phyloP scores from a whole-genome alignment of 805 yeast species.

The Zygoascus tannicola region DNA sequence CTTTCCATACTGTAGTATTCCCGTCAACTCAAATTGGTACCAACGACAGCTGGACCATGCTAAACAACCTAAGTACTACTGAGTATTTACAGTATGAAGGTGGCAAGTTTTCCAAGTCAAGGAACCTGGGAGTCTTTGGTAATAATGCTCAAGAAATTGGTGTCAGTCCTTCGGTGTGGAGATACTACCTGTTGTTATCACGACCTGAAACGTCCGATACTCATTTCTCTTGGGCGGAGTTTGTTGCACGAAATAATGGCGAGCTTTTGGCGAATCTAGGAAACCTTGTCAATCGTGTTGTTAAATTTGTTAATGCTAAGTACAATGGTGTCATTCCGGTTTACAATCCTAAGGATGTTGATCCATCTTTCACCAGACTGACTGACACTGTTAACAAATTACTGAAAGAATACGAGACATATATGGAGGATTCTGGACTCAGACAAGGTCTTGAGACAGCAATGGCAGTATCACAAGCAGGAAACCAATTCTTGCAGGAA shows the following conservation, averaged over 20 bases:
- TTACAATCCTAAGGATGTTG: conserved; percentile 39
- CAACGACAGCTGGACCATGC: conserved; percentile 76
- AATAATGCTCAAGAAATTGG: conserved; percentile 94
- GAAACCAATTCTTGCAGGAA: conserved; percentile 92
- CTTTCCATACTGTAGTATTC: conserved; percentile 97
- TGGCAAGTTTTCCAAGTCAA: conserved; percentile 96
- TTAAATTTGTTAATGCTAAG: conserved; percentile 82
- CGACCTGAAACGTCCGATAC: conserved; percentile 96
- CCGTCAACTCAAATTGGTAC: conserved; percentile 92
- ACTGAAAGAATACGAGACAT: conserved; percentile 51
- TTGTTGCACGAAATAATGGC: conserved; percentile 85
- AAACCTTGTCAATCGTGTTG: conserved; percentile 88
- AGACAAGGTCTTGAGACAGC: conserved; percentile 88
- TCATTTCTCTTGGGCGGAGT: conserved; percentile 95
- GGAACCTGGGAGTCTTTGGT: conserved; percentile 97
- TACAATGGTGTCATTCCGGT: conserved; percentile 84
- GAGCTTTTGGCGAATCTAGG: conserved; percentile 94
- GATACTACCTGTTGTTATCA: conserved; percentile 85
- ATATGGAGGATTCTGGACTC: conserved; percentile 66
- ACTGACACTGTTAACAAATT: conserved; percentile 53
- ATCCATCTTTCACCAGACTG: conserved; percentile 36
- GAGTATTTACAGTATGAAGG: conserved; percentile 97
- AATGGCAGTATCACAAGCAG: conserved; percentile 85
- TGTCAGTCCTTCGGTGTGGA: conserved; percentile 87
- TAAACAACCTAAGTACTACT: conserved; percentile 86